These are phyloP conservation scores for Posidonia oceanica DNA, from an alignment of 116 monocot species.

Conservation along the genomic window DNA sequence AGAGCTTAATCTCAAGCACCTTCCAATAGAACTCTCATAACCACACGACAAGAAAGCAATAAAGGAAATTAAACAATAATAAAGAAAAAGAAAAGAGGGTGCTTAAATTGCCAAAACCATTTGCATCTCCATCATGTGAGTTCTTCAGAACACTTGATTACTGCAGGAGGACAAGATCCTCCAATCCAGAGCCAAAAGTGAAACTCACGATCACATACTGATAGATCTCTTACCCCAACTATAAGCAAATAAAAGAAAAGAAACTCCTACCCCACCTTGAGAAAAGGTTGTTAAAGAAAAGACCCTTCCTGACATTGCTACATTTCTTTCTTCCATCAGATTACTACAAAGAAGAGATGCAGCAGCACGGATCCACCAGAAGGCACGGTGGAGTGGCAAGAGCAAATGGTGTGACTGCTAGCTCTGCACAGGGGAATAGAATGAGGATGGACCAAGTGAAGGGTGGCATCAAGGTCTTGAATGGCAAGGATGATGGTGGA, in stretches of 20 bases:
- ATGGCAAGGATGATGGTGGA: conserved; percentile 18
- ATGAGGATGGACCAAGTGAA: conserved; percentile 66
- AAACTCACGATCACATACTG: not conserved
- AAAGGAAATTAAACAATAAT: not conserved
- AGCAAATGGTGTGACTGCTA: conserved; percentile 18
- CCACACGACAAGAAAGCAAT: too few relatives aligned
- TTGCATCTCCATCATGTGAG: too few relatives aligned
- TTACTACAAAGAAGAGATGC: not conserved
- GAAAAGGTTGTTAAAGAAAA: not conserved
- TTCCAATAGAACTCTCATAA: too few relatives aligned
- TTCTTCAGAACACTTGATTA: not conserved
- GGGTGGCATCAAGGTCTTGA: conserved; percentile 62
- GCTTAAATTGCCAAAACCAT: too few relatives aligned
- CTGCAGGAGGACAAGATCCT: conserved; percentile 1
- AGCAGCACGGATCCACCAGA: conserved; percentile 7
- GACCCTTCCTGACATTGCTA: not conserved
- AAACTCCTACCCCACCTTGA: not conserved
- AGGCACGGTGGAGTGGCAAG: conserved; percentile 19
- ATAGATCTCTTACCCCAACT: not conserved
- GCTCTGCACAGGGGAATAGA: conserved; percentile 32
- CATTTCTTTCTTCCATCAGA: not conserved
- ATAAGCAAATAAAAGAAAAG: not conserved
- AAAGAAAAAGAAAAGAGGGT: not conserved
- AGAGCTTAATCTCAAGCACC: too few relatives aligned
- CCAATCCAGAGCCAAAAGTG: conserved; percentile 2